Base-by-base conservation (phyloP, 1,139 yeast genomes). In the Candida glucosophila region DNA sequence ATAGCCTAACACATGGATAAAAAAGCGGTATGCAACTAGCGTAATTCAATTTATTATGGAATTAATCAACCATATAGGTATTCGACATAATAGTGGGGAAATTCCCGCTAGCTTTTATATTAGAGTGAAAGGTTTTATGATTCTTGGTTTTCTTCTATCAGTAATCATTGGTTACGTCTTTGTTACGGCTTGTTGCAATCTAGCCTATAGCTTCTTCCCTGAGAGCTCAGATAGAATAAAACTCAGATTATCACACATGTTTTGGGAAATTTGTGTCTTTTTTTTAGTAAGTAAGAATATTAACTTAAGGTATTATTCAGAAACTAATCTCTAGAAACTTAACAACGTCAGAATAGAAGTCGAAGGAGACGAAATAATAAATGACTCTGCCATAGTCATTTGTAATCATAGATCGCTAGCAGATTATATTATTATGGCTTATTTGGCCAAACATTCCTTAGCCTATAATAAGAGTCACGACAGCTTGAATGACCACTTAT, bases 331-430 rank as follows among this genome's bases (percentile, higher is more conserved):
- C 7, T 22, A 51, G 65, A 52, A 54, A 15, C 26, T 54, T 22
- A 67, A 67, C 34, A 40, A 48, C 5, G 59, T 68, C 7, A 40
- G 47, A 9, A 39, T 69, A 13, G 43, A 48, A 13, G 30, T 70
- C 1, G 31, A 49, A 4, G 77, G 77, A 1, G 76, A 69, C 33
- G 27, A 37, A 2, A 33, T 69, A 14, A 61, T 53, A 19, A 33
- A 56, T 6, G 74, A 66, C 19, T 61, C 72, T 10, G 71, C 77
- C 0, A 34, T 71, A 4, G 35, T 72, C 12, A 40, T 71, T 5
- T 47, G 69, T 29, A 77, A 77, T 37, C 86, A 77, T 41, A 55
- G 48, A 22, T 71, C 81, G 1, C 37, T 70, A 10, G 62, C 66
- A 1, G 86, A 77, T 41, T 67, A 70, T 41, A 44, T 73, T 8